Conservation (phyloP, 2,329 filamentous ascomycete genomes). For the Calonectria montana region DNA sequence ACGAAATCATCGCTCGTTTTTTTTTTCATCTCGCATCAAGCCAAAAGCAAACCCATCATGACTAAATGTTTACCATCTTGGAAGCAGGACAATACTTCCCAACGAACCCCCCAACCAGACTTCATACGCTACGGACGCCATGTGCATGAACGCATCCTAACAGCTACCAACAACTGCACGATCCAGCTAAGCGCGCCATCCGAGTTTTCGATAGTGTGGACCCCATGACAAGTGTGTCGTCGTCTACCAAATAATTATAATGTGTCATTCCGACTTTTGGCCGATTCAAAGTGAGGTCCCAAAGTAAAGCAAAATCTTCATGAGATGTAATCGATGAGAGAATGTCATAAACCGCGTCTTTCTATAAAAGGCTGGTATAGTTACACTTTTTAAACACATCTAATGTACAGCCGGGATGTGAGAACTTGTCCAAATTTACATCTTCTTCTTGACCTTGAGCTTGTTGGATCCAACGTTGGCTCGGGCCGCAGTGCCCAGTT, state of each 20-base stretch:
- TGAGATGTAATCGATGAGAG: conserved; percentile 1
- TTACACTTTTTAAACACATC: conserved; percentile 45
- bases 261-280: no score
- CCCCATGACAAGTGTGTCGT: background rate
- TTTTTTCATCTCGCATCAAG: background rate
- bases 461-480: conserved; percentile 72
- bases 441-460: conserved; percentile 51
- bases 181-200: background rate
- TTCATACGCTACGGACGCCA: conserved; percentile 16
- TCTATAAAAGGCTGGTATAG: conserved; percentile 44
- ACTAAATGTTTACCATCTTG: conserved; percentile 18
- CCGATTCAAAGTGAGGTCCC: background rate
- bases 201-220: background rate
- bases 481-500: conserved; percentile 80
- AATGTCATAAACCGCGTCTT: conserved; percentile 25
- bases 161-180: background rate
- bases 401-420: conserved; percentile 40
- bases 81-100: conserved; percentile 22
- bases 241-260: conserved; percentile 1
- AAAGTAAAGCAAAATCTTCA: background rate
- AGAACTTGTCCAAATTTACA: conserved; percentile 34
- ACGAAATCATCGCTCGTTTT: background rate
- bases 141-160: conserved; percentile 29
- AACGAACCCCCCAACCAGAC: conserved; percentile 16
- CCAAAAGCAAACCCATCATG: background rate